phyloP scores from a whole-genome alignment of 805 yeast genomes.

The Kluyveromyces nonfermentans region DNA sequence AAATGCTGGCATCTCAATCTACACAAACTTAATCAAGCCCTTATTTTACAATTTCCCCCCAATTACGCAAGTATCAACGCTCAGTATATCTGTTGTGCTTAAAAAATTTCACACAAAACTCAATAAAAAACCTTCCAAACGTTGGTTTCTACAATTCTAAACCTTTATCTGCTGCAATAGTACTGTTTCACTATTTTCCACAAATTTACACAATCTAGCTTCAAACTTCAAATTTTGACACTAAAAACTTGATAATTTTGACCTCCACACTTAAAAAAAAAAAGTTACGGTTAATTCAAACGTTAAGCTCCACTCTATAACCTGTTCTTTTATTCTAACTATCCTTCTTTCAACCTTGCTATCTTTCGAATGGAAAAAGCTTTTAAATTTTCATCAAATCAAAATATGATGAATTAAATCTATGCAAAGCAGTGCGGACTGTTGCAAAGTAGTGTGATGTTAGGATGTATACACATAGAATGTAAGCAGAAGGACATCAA shows the following conservation, averaged over 20 bases:
- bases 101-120: neutral
- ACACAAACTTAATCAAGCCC: neutral
- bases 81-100: neutral
- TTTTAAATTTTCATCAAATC: neutral
- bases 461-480: neutral
- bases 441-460: neutral
- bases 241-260: neutral
- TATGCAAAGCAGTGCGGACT: neutral
- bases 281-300: neutral
- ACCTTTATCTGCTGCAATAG: neutral
- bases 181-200: neutral
- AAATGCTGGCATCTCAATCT: slow-evolving; percentile 13
- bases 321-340: neutral
- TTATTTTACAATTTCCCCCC: neutral
- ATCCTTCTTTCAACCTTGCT: neutral
- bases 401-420: neutral
- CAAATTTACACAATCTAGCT: neutral
- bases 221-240: neutral
- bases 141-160: neutral
- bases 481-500: neutral
- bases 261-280: neutral
- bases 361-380: neutral
- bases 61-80: neutral
- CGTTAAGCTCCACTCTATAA: neutral
- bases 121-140: neutral